A percentile compares a stretch with the other conserved stretches of the same genome.
phyloP scores from a whole-genome alignment of 495 filamentous ascomycete species.

The Penicillium steckii region DNA sequence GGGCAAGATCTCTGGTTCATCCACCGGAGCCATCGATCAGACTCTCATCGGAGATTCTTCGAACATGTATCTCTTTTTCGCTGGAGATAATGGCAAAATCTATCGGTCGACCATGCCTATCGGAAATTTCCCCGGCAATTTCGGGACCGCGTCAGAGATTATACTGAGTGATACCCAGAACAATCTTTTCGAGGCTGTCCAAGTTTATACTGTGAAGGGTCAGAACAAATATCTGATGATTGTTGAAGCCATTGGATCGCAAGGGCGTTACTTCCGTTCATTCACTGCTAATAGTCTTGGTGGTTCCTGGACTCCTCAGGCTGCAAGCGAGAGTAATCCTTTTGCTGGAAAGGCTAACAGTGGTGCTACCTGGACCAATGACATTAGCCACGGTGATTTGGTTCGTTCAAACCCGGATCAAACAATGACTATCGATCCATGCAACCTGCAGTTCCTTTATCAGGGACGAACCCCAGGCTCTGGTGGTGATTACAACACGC shows the following conservation, averaged over 20 bases:
- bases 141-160: neutral
- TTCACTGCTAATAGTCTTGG: conserved; percentile 54
- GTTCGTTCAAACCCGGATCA: conserved; percentile 54
- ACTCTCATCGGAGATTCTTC: conserved; percentile 56
- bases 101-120: conserved; percentile 60
- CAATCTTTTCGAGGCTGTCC: conserved; percentile 2
- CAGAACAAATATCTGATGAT: conserved; percentile 60
- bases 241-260: conserved; percentile 57
- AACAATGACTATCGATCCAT: conserved; percentile 55
- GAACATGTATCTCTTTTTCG: conserved; percentile 63
- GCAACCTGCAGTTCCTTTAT: conserved; percentile 59
- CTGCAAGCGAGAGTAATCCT: conserved; percentile 48
- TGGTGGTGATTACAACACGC: neutral
- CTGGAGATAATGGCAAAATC: conserved; percentile 63
- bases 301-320: conserved; percentile 55
- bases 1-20: conserved; percentile 48
- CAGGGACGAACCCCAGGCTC: conserved; percentile 45
- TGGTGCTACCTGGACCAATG: conserved; percentile 61
- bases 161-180: neutral
- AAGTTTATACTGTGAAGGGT: conserved; percentile 33
- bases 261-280: conserved; percentile 64
- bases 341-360: conserved; percentile 65
- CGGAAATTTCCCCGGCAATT: conserved; percentile 18
- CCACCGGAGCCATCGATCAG: conserved; percentile 55
- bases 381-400: conserved; percentile 63